Conservation (phyloP, 257 asterid genomes). For the Solanum raphanifolium region DNA sequence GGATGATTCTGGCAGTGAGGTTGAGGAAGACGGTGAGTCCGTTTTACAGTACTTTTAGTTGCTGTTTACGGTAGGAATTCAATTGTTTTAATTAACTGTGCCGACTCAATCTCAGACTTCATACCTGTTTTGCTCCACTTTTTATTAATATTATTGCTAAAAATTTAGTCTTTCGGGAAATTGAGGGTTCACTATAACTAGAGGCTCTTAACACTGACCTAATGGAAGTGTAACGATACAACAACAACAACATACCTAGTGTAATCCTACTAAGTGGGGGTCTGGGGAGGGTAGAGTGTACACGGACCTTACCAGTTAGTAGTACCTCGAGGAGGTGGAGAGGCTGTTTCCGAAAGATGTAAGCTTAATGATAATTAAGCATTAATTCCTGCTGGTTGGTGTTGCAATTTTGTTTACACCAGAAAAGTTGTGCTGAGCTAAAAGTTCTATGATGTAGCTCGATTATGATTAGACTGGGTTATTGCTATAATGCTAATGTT, state of each 20-base stretch:
- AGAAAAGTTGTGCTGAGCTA: not conserved
- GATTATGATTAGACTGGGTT: not conserved
- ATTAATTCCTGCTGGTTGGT: not conserved
- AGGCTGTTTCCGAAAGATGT: no score
- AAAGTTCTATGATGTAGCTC: not conserved
- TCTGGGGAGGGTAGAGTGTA: no score
- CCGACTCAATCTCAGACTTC: not conserved
- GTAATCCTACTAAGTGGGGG: no score
- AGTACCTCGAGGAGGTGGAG: no score
- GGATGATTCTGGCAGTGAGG: slow-evolving; percentile 73
- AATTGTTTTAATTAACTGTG: not conserved
- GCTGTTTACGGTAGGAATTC: not conserved
- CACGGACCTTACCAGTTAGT: no score
- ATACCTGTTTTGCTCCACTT: not conserved
- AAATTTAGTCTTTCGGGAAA: not conserved
- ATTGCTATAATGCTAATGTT: not conserved
- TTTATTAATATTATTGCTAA: not conserved
- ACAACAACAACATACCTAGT: no score
- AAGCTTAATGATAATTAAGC: not conserved
- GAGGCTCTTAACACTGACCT: not conserved
- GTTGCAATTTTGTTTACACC: not conserved
- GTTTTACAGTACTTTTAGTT: not conserved
- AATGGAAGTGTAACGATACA: no score
- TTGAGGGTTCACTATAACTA: not conserved
- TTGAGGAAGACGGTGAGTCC: slow-evolving; percentile 84